phyloP scores from a whole-genome alignment of 2,329 filamentous ascomycete species.

The Aureobasidium sp. region DNA sequence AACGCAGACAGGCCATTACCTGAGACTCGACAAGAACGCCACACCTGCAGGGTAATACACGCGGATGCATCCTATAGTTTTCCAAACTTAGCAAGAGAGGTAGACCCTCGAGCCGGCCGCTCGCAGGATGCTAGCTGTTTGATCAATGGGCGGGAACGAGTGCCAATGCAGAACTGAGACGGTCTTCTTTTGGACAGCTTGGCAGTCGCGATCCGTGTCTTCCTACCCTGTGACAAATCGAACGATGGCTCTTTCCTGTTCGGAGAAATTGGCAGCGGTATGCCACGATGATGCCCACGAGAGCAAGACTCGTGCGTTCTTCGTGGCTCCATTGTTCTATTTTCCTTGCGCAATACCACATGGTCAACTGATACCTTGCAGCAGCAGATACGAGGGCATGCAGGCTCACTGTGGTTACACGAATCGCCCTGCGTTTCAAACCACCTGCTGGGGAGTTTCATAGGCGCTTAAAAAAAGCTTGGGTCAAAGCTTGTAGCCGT shows the following conservation, averaged over 20 bases:
- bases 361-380: constrained; percentile 12
- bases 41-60: constrained; percentile 8
- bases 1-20: background rate
- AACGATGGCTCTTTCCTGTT: background rate
- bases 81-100: background rate
- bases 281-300: background rate
- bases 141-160: background rate
- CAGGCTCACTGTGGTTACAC: background rate
- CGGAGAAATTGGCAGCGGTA: background rate
- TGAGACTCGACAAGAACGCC: constrained; percentile 2
- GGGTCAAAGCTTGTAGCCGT: constrained; percentile 8
- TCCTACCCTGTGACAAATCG: background rate
- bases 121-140: constrained; percentile 3
- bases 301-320: background rate
- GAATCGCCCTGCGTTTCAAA: background rate
- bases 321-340: background rate
- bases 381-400: background rate
- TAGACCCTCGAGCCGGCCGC: background rate
- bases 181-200: background rate
- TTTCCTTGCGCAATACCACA: background rate
- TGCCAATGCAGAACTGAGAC: background rate
- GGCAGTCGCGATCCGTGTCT: background rate
- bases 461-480: constrained; percentile 6
- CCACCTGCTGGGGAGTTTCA: constrained; percentile 1
- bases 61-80: background rate